Evolutionary conservation across 306 rosid genomes (phyloP), one percentile per base, ranked within the genome.

Genomic region (Castanea mollissima): DNA sequence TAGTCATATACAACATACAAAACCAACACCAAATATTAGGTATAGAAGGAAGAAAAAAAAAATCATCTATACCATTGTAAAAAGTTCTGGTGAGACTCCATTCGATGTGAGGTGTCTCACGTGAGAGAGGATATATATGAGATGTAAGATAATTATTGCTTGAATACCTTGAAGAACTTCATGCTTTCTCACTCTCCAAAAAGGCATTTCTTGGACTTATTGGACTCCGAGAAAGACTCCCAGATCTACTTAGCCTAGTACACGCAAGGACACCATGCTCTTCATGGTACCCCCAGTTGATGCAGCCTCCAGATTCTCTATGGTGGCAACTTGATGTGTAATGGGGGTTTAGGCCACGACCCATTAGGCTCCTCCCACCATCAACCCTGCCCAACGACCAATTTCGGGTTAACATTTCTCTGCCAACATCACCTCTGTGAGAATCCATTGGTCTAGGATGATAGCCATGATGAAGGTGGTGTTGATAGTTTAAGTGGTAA

Each of bases 201-300:
- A 74, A 27, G 19, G 55, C 62, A 32, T 20, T 78, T 76, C 80
- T 78, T 10, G 90, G 87, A 85, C 86, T 78, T 76, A 79, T 78
- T 13, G 90, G 86, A 83, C 85, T 86, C 52, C 83, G 79, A 58
- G 88, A 84, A 73, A 60, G 54, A 67, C 74, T 81, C 1, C 79
- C 86, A 38, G 80, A 20, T 82, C 89, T 85, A 27, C 85, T 85
- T 20, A 76, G 0, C 78, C 82, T 67, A 57, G 38, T 7, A 74
- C 63, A 67, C 15, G 56, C 85, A 60, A 71, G 21, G 6, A 20
- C 20, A 1, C 75, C 9, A 25, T 63, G 64, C n/a, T 90, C 89
- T 20, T 92, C 89, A 2, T 46, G 69, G 70, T 74, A 72, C 23
- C 83, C 71, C 31, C 32, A 68, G 63, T 55, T 55, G 46, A 35